Evolutionary conservation across 1,284 basidiomycete genomes (phyloP), one percentile per base, ranked within the genome.

Genomic region (Cutaneotrichosporon mucoides): DNA sequence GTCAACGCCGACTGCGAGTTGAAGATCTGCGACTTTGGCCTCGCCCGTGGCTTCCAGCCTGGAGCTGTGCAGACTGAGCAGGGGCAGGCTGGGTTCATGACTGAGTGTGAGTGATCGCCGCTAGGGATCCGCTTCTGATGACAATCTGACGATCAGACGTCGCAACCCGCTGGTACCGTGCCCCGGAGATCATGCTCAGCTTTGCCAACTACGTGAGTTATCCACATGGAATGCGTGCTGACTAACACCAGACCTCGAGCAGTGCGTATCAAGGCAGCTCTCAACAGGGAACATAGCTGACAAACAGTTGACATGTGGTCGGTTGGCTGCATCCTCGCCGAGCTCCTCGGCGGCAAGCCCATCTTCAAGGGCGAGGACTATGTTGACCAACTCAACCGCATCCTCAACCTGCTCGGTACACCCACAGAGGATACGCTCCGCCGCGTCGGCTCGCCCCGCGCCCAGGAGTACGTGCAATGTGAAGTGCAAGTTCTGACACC

Each of bases 331-430:
- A 99, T 99, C 68, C 84, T 99, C 45, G 96, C 96, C 2, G 96
- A 99, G 78, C 83, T 99, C 11, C 82, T 99, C 6, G 93, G 94
- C 12, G 94, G 96, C 38, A 91, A 94, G 73, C 96, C 96, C 0
- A 98, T 99, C 72, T 99, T 92, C 84, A 99, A 98, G 78, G 96
- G 96, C 56, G 82, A 94, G 80, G 95, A 99, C 76, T 96, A 97
- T 72, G 95, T 99, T 59, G 95, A 99, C 77, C 96, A 99, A 78
- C 83, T 99, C 46, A 99, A 99, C 76, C 95, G 97, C 78, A 98
- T 99, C 73, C 83, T 99, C 45, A 93, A 99, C 79, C 92, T 94
- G 72, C 86, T 99, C 35, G 96, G 96, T 41, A 99, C 96, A 0
- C 96, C 96, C 0, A 90, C 90, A 10, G 95, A 99, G 77, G 91